These are phyloP conservation scores for Irpex lacteus DNA, from an alignment of 1,284 basidiomycete species.

Conservation along the genomic window DNA sequence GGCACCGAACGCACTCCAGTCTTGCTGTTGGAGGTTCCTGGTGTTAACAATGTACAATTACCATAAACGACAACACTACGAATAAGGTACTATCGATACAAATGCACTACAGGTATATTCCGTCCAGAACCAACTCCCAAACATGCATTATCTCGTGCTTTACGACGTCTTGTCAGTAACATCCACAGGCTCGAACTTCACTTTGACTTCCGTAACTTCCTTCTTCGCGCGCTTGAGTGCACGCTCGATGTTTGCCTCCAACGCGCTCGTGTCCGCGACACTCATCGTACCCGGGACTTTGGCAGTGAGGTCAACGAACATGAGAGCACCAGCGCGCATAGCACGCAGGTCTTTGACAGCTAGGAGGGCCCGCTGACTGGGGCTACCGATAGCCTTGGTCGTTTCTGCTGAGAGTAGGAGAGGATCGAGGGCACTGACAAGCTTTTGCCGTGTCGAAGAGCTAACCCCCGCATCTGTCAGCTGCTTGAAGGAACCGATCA, in stretches of 20 bases:
- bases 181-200: conserved; percentile 62
- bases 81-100: conserved; percentile 2
- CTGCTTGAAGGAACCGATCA: conserved; percentile 76
- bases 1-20: not conserved
- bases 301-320: conserved; percentile 74
- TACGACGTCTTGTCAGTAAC: not conserved
- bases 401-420: conserved; percentile 39
- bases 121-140: not conserved
- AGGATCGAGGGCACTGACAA: conserved; percentile 54
- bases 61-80: not conserved
- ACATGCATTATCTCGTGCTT: not conserved
- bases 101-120: conserved; percentile 1
- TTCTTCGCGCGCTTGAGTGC: conserved; percentile 60
- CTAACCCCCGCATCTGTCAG: conserved; percentile 86
- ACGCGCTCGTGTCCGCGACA: conserved; percentile 51
- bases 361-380: conserved; percentile 28
- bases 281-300: conserved; percentile 62
- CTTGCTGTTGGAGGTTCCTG: not conserved
- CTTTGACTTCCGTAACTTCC: conserved; percentile 79
- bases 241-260: conserved; percentile 64
- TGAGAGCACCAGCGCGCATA: conserved; percentile 71
- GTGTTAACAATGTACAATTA: conserved; percentile 2
- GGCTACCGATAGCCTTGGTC: conserved; percentile 7
- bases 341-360: conserved; percentile 69
- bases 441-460: conserved; percentile 45